A percentile compares a stretch with the other conserved stretches of the same genome.
phyloP scores from a whole-genome alignment of 192 early-diverging fungal species.

The Globomyces pollinis-pini region DNA sequence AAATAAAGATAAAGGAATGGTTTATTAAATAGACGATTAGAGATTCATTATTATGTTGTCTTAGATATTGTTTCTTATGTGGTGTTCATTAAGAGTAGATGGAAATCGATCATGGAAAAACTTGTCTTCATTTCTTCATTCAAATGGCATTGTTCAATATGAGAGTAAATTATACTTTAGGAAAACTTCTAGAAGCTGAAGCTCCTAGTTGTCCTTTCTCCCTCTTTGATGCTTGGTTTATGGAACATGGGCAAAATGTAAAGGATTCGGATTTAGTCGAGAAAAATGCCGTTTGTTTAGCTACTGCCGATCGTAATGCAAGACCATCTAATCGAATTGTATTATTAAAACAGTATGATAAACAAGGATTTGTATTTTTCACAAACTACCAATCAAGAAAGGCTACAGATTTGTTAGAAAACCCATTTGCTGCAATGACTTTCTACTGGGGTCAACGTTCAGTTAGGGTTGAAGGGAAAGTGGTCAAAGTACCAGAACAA shows the following conservation, averaged over 20 bases:
- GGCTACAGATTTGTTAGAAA: constrained; percentile 27
- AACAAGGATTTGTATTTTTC: constrained; percentile 43
- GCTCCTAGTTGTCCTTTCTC: constrained; percentile 22
- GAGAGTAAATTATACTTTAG: constrained; percentile 27
- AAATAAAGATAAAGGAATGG: too few relatives aligned
- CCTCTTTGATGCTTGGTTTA: constrained; percentile 42
- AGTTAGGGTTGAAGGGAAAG: constrained; percentile 44
- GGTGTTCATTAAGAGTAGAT: too few relatives aligned
- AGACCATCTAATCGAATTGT: constrained; percentile 28
- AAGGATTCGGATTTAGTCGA: constrained; percentile 18
- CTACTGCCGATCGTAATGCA: constrained; percentile 15
- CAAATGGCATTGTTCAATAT: constrained; percentile 17
- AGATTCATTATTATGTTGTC: too few relatives aligned
- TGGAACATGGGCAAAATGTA: constrained; percentile 13
- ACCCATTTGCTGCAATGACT: constrained; percentile 33
- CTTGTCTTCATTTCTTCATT: not conserved
- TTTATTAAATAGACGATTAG: too few relatives aligned
- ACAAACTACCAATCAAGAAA: constrained; percentile 50
- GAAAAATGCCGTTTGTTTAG: constrained; percentile 42
- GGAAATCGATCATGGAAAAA: constrained; percentile 4
- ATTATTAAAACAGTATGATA: constrained; percentile 43
- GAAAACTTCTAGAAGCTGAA: constrained; percentile 12
- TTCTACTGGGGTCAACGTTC: constrained; percentile 45
- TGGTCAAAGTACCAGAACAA: constrained; percentile 12
- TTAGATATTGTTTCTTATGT: too few relatives aligned